phyloP scores from a whole-genome alignment of 2,329 filamentous ascomycete genomes.

The Akanthomyces uredinophilus region DNA sequence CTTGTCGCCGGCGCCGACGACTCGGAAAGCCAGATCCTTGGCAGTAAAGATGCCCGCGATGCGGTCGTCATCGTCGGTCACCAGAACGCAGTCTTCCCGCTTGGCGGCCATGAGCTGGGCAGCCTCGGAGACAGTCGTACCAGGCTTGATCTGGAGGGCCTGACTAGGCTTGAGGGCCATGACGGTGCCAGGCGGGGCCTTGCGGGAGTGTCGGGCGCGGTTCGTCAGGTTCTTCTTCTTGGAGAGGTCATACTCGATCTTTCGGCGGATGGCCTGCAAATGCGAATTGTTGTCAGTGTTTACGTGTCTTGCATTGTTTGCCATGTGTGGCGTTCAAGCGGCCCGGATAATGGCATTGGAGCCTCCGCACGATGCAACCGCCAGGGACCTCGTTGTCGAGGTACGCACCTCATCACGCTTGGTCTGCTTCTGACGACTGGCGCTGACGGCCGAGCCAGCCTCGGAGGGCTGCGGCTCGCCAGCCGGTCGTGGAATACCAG shows the following conservation, averaged over 20 bases:
- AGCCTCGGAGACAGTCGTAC: slow-evolving; percentile 88
- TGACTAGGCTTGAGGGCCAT: slow-evolving; percentile 92
- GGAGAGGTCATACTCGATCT: slow-evolving; percentile 94
- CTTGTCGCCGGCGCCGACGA: slow-evolving; percentile 87
- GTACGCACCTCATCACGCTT: slow-evolving; percentile 92
- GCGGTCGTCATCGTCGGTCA: slow-evolving; percentile 95
- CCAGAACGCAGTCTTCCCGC: slow-evolving; percentile 93
- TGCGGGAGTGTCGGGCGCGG: slow-evolving; percentile 78
- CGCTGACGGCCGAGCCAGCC: slow-evolving; percentile 68
- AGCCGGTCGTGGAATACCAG: slow-evolving; percentile 68
- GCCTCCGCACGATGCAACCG: neutral
- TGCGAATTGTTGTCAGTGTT: slow-evolving; percentile 16
- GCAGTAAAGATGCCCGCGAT: slow-evolving; percentile 99
- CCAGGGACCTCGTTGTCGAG: neutral
- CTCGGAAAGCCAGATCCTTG: slow-evolving; percentile 95
- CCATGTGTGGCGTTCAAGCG: neutral
- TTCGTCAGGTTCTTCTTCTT: slow-evolving; percentile 86
- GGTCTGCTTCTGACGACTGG: slow-evolving; percentile 90
- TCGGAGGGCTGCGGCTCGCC: slow-evolving; percentile 59
- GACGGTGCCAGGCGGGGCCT: slow-evolving; percentile 92
- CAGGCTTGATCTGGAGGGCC: slow-evolving; percentile 94
- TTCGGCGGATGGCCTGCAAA: slow-evolving; percentile 81
- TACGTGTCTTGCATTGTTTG: neutral
- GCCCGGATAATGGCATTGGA: neutral
- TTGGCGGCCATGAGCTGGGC: slow-evolving; percentile 99